phyloP scores from a whole-genome alignment of 768 basidiomycete genomes.

The Russula griseocarnosa region DNA sequence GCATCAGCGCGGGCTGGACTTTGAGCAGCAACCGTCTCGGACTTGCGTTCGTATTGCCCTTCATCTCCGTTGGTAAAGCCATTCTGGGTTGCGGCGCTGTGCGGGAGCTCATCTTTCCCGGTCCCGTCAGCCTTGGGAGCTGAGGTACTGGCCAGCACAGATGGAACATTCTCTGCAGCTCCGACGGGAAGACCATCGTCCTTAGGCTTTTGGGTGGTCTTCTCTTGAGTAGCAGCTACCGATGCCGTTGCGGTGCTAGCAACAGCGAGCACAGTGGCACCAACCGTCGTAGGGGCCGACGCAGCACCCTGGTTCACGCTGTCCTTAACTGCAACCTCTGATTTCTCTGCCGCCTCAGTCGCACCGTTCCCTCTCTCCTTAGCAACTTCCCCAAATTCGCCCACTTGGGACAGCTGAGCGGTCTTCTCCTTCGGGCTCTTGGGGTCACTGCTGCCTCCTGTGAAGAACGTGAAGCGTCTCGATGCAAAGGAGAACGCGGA shows the following conservation, averaged over 20 bases:
- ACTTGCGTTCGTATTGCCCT: not conserved
- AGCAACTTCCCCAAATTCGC: slow-evolving; percentile 68
- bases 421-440: slow-evolving; percentile 35
- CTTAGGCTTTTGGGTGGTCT: slow-evolving; percentile 1
- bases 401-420: slow-evolving; percentile 42
- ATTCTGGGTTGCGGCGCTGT: slow-evolving; percentile 11
- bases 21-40: not conserved
- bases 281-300: slow-evolving; percentile 27
- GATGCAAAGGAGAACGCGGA: slow-evolving; percentile 46
- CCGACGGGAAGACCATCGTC: slow-evolving; percentile 27
- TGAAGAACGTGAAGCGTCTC: slow-evolving; percentile 63
- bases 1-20: not conserved
- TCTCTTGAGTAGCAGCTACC: not conserved
- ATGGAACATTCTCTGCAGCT: slow-evolving; percentile 22
- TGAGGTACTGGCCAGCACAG: slow-evolving; percentile 23
- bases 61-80: not conserved
- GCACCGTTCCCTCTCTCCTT: slow-evolving; percentile 32
- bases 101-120: slow-evolving; percentile 22
- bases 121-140: slow-evolving; percentile 28
- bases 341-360: slow-evolving; percentile 19
- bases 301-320: not conserved
- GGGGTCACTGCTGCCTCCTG: slow-evolving; percentile 29
- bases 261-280: slow-evolving; percentile 24
- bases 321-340: slow-evolving; percentile 9
- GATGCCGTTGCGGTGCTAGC: slow-evolving; percentile 14